Base-by-base conservation (phyloP, 2,329 filamentous ascomycete species). In the Leptodontidium sp. region DNA sequence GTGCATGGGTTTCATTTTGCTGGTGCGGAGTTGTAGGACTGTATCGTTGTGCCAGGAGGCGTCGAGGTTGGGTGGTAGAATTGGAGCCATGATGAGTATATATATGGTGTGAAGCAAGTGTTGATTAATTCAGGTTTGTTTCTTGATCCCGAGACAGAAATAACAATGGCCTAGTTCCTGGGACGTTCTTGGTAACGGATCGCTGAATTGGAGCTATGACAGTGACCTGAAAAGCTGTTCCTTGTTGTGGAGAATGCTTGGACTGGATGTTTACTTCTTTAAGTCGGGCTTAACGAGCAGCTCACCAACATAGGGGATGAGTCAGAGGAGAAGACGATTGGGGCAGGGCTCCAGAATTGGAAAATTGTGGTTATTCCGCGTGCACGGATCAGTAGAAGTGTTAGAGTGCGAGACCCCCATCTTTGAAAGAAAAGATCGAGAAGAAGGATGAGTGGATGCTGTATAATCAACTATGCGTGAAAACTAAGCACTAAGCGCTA, bases 1-100 rank as follows among this genome's bases (percentile, higher is more conserved):
- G 2, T 82, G 81, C 78, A 89, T 82, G 29, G 80, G 82, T 76
- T 86, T 86, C 82, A 89, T 85, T 70, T 81, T 84, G 29, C 86
- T 86, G 0, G 84, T 84, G 38, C 88, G 85, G 15, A 91, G 79
- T 74, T 90, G 85, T 26, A 87, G 77, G 14, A 91, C 79, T 2
- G 77, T 82, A 68, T 70, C 70, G 40, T 29, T 61, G 17, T 71
- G 64, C 67, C 68, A 76, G 3, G 72, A 70, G 2, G 69, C 65
- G 49, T 70, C 58, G 47, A 75, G 73, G 58, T 70, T 61, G 9
- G 45, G 62, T n/a, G 47, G n/a, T 15, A 15, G 12, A 7, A 71
- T 66, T 2, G 69, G 65, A 4, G 68, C 69, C 71, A 74, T 74
- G 29, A 26, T 68, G 12, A 43, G 26, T 66, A n/a, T 59, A 35